These are phyloP conservation scores for Vaucheria bursata DNA, from an alignment of 352 stramenopile species.

Conservation along the genomic window DNA sequence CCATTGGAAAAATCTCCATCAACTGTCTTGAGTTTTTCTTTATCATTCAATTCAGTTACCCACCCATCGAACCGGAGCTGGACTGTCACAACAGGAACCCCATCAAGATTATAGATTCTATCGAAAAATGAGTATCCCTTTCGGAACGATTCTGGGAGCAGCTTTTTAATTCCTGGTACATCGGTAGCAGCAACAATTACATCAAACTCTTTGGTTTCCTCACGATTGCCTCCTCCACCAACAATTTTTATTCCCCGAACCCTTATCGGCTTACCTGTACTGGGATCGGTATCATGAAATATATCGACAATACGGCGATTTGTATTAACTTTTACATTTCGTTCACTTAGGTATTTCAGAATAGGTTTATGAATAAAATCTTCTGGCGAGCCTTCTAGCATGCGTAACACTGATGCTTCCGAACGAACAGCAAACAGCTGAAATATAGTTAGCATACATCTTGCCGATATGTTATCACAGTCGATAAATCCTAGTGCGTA, in stretches of 20 bases:
- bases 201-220: slow-evolving; percentile 61
- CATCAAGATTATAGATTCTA: slow-evolving; percentile 71
- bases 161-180: slow-evolving; percentile 71
- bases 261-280: slow-evolving; percentile 57
- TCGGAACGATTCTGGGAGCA: slow-evolving; percentile 63
- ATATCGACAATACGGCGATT: slow-evolving; percentile 23
- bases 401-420: slow-evolving; percentile 67
- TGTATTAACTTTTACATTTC: slow-evolving; percentile 55
- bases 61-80: slow-evolving; percentile 72
- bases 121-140: slow-evolving; percentile 27
- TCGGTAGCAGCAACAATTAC: slow-evolving; percentile 62
- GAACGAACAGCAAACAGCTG: slow-evolving; percentile 69
- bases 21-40: slow-evolving; percentile 61
- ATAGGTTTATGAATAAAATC: slow-evolving; percentile 73
- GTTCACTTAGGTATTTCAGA: slow-evolving; percentile 66
- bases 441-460: slow-evolving; percentile 76
- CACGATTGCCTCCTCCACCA: slow-evolving; percentile 53
- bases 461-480: slow-evolving; percentile 68
- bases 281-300: slow-evolving; percentile 49
- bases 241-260: slow-evolving; percentile 55
- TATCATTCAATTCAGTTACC: slow-evolving; percentile 71
- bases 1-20: slow-evolving; percentile 58
- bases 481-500: slow-evolving; percentile 74
- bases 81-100: slow-evolving; percentile 68
- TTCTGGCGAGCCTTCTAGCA: slow-evolving; percentile 69